Evolutionary conservation across 768 basidiomycete species (phyloP).

Genomic region (Boletus fagicola): DNA sequence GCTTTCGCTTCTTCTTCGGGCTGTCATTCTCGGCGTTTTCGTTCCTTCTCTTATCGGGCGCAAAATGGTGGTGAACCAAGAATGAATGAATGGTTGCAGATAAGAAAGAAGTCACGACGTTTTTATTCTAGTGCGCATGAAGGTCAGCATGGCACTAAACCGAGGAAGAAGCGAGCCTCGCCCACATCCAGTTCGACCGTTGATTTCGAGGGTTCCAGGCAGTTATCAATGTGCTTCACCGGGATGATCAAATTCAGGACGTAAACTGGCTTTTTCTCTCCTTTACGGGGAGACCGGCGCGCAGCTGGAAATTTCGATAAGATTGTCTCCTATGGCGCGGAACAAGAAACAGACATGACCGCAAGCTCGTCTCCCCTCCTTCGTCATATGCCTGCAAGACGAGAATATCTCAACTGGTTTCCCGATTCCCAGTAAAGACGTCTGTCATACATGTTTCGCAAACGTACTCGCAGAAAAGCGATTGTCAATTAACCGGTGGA

Average conservation of each 20-base stretch:
- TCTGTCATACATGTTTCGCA: conserved; percentile 58
- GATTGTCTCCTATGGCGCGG: conserved; percentile 11
- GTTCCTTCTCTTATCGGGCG: conserved; percentile 21
- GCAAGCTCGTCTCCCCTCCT: conserved; percentile 45
- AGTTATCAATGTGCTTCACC: conserved; percentile 66
- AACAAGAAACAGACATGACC: conserved; percentile 16
- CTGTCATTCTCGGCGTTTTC: conserved; percentile 25
- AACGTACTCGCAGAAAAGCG: conserved; percentile 70
- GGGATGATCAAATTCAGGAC: conserved; percentile 75
- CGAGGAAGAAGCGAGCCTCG: conserved; percentile 10
- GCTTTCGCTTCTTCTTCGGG: conserved; percentile 54
- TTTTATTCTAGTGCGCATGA: conserved; percentile 48
- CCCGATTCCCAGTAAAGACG: background rate
- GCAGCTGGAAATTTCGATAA: conserved; percentile 37
- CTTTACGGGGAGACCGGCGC: conserved; percentile 75
- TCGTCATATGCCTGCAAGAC: conserved; percentile 66
- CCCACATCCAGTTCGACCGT: conserved; percentile 66
- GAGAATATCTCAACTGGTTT: conserved; percentile 3
- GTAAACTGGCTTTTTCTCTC: conserved; percentile 78
- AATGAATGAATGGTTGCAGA: conserved; percentile 59
- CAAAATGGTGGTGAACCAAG: conserved; percentile 62
- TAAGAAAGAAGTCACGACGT: conserved; percentile 54
- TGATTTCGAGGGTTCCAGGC: conserved; percentile 75
- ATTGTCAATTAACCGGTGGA: conserved; percentile 67
- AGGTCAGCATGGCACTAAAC: conserved; percentile 11